Conservation (phyloP, 176 grass and related monocot genomes). For the Paspalum notatum region DNA sequence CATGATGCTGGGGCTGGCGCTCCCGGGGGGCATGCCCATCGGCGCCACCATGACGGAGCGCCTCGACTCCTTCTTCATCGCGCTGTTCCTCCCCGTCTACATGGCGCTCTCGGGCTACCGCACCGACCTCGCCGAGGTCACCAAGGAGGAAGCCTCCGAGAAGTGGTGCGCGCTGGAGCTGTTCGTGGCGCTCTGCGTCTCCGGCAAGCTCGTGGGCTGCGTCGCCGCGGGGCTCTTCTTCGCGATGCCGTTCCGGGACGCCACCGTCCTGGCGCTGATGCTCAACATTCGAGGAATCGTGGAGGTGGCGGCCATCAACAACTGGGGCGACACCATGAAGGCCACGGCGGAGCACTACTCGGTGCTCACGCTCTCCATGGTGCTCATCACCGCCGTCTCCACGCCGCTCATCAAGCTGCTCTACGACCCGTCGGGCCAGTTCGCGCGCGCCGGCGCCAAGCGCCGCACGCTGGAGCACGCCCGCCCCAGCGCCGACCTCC, state of each 20-base stretch:
- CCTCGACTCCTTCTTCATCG: constrained; percentile 77
- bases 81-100: constrained; percentile 71
- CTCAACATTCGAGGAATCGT: constrained; percentile 75
- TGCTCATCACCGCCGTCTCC: background rate
- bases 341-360: constrained; percentile 25
- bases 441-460: constrained; percentile 37
- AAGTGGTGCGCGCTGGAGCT: constrained; percentile 68
- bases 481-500: constrained; percentile 41
- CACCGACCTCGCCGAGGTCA: constrained; percentile 58
- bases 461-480: constrained; percentile 43
- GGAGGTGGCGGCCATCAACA: constrained; percentile 75
- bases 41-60: constrained; percentile 73
- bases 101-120: constrained; percentile 71
- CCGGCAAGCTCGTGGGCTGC: constrained; percentile 66
- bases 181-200: constrained; percentile 61
- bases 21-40: constrained; percentile 81
- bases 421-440: constrained; percentile 61
- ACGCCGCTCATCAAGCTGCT: constrained; percentile 69
- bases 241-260: constrained; percentile 57
- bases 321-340: constrained; percentile 71
- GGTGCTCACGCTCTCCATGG: too few relatives aligned
- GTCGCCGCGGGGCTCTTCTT: constrained; percentile 58
- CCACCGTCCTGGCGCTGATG: constrained; percentile 63
- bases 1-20: constrained; percentile 64
- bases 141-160: background rate